These are phyloP conservation scores for Nakataea oryzae DNA, from an alignment of 2,329 filamentous ascomycete species.

Conservation along the genomic window DNA sequence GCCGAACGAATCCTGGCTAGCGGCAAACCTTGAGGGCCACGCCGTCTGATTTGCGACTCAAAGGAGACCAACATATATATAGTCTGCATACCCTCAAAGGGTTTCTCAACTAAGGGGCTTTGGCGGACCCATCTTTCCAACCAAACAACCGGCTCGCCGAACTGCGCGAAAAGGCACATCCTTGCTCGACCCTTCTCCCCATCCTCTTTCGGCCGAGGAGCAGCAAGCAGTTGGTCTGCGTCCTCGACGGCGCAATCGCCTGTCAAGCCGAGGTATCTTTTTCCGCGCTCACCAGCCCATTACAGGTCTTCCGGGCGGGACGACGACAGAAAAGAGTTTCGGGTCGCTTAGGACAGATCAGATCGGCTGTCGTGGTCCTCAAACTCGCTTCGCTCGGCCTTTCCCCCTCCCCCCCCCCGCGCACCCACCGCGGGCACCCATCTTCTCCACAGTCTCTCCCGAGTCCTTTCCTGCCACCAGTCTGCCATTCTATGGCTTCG, in stretches of 20 bases:
- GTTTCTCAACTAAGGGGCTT: not conserved
- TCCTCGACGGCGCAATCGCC: not conserved
- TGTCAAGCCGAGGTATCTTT: not conserved
- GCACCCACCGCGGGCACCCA: not conserved
- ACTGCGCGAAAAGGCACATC: not conserved
- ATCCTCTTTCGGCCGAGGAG: not conserved
- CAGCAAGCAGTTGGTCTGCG: not conserved
- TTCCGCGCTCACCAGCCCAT: too few species aligned
- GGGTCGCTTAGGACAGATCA: not conserved
- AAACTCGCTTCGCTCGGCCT: not conserved
- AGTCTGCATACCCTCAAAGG: not conserved
- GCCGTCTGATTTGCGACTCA: not conserved
- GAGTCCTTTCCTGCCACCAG: not conserved
- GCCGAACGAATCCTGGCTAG: not conserved
- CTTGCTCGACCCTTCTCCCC: not conserved
- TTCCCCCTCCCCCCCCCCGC: not conserved
- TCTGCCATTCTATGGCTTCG: not conserved
- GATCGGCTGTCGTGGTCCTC: not conserved
- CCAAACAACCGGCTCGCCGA: too few species aligned
- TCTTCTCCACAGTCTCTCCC: not conserved
- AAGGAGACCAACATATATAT: too few species aligned
- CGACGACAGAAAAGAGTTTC: not conserved
- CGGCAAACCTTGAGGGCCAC: not conserved
- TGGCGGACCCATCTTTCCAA: too few species aligned
- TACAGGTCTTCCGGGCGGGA: too few species aligned